These are phyloP conservation scores for Arctium lappa DNA, from an alignment of 129 eudicot genomes.

Conservation along the genomic window DNA sequence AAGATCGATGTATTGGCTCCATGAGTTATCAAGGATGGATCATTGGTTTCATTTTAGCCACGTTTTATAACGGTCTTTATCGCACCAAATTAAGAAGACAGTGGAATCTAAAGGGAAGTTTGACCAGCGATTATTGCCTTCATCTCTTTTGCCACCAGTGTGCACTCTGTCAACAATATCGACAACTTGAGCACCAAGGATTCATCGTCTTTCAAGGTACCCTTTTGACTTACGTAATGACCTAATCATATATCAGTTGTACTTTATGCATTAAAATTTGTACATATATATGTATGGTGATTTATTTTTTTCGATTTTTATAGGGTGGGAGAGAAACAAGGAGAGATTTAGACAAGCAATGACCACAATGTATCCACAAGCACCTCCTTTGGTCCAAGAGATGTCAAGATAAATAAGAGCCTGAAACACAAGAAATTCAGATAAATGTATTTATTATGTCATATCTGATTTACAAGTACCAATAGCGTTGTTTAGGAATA, in stretches of 20 bases:
- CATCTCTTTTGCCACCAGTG: conserved; percentile 37
- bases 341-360: conserved; percentile 32
- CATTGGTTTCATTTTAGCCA: conserved; percentile 32
- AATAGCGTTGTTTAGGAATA: background rate
- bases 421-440: background rate
- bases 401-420: conserved; percentile 23
- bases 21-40: conserved; percentile 32
- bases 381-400: conserved; percentile 34
- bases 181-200: conserved; percentile 38
- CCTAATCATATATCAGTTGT: too few species aligned
- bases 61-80: conserved; percentile 30
- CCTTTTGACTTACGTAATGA: background rate
- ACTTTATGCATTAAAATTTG: background rate
- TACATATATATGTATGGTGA: background rate
- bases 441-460: background rate
- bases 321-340: conserved; percentile 37
- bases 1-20: conserved; percentile 23
- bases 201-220: conserved; percentile 35
- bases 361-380: conserved; percentile 31
- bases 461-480: background rate
- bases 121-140: conserved; percentile 25
- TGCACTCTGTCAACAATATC: conserved; percentile 40
- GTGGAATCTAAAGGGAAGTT: conserved; percentile 28
- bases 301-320: background rate
- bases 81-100: conserved; percentile 36